These are phyloP conservation scores for Mytilinidion resinicola DNA, from an alignment of 495 filamentous ascomycete genomes.

Conservation along the genomic window DNA sequence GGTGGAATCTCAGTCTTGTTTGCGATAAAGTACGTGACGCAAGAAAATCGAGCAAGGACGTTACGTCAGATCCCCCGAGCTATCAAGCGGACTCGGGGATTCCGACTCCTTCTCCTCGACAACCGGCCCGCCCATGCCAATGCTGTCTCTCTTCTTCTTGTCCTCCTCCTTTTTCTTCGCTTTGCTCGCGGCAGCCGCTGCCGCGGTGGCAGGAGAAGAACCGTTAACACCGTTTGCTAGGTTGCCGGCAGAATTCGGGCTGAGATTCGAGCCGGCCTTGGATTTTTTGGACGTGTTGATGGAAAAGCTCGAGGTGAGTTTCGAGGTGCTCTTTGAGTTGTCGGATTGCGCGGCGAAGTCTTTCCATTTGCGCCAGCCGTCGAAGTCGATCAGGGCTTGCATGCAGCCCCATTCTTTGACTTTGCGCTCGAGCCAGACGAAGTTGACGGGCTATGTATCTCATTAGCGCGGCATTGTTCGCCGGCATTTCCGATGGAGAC, in stretches of 20 bases:
- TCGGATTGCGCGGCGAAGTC: constrained; percentile 43
- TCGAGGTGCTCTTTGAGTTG: constrained; percentile 18
- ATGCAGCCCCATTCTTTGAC: constrained; percentile 99
- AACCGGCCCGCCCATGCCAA: constrained; percentile 10
- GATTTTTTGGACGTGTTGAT: constrained; percentile 13
- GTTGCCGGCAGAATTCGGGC: constrained; percentile 9
- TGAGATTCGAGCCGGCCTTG: constrained; percentile 6
- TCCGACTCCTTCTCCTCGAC: constrained; percentile 15
- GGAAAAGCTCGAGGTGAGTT: constrained; percentile 22
- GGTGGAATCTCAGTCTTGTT: no score
- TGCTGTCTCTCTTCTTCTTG: constrained; percentile 26
- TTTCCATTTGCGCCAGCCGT: constrained; percentile 98
- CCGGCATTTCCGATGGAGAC: no score
- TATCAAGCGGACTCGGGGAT: not conserved
- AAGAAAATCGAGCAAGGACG: no score
- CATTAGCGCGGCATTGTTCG: constrained; percentile 18
- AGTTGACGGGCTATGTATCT: constrained; percentile 74
- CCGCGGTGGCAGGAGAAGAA: not conserved
- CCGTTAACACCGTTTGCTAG: constrained; percentile 6
- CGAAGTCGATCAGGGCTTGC: constrained; percentile 97
- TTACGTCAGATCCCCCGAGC: not conserved
- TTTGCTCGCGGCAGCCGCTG: constrained; percentile 6
- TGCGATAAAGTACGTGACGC: no score
- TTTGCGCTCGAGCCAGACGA: constrained; percentile 94
- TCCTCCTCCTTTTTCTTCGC: constrained; percentile 12